phyloP scores from a whole-genome alignment of 345 rosid genomes.

The Abelmoschus esculentus region DNA sequence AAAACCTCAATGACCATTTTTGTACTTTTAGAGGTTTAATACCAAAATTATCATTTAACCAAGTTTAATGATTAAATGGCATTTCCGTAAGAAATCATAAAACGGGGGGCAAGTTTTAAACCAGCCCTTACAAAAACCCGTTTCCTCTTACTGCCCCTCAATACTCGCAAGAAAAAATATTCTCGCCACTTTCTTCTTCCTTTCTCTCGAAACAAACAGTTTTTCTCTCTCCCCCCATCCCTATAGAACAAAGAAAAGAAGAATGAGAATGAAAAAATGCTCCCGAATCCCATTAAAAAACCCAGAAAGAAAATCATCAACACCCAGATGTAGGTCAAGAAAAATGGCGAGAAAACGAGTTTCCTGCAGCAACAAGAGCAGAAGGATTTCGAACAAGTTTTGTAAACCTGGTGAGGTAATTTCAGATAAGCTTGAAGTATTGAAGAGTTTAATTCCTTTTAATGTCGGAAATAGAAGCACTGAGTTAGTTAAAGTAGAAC shows the following conservation, averaged over 20 bases:
- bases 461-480: neutral
- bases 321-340: constrained; percentile 16
- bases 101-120: neutral
- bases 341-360: constrained; percentile 9
- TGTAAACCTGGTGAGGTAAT: constrained; percentile 17
- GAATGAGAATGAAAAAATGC: constrained; percentile 31
- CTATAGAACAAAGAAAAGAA: neutral
- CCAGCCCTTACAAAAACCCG: constrained; percentile 39
- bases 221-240: no score
- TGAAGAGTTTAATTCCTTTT: constrained; percentile 59
- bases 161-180: neutral
- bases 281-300: constrained; percentile 19
- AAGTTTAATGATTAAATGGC: no score
- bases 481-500: constrained; percentile 29
- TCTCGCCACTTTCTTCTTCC: neutral
- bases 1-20: no score
- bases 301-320: constrained; percentile 14
- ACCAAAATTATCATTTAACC: no score
- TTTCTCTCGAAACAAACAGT: neutral
- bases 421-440: constrained; percentile 60
- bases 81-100: no score
- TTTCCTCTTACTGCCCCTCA: neutral
- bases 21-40: no score
- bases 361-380: constrained; percentile 8
- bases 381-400: neutral